Base-by-base conservation (phyloP, 306 rosid species). In the Fagus sylvatica region DNA sequence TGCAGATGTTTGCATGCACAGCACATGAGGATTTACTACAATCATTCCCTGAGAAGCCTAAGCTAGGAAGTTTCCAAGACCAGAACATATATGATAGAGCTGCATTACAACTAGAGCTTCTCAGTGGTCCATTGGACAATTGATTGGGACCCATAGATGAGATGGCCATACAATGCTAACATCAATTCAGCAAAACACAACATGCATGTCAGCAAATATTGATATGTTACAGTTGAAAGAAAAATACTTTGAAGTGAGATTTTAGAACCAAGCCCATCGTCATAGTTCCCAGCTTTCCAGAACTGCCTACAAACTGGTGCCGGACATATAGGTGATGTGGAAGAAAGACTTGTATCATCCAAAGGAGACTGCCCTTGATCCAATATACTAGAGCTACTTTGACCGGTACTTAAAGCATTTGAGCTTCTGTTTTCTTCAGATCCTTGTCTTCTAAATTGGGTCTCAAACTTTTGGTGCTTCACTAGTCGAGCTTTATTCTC, bases 271-370 rank as follows among this genome's bases (percentile, higher is more conserved):
- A 59, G 78, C 36, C 75, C 85, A 33, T 83, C 88, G 73, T 91
- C 84, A 69, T 91, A 91, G 80, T 55, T 86, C 72, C 99, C 99
- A 78, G 97, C 98, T 90, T 91, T 93, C 99, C 99, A 95, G 59
- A 95, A 95, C 49, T 93, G 97, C 55, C 90, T 89, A 73, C 89
- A 83, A 74, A 93, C 53, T 5, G 96, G 97, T 42, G 98, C 93
- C n/a, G 81, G 84, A 80, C 87, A 55, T 48, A 85, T 55, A 64
- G 92, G 69, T 1, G 91, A 87, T 34, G 85, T 73, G 30, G 86
- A 89, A 56, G 93, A 85, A 72, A 88, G 76, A 53, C 87, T 87
- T 0, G 91, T 69, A 71, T 92, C 97, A 84, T 89, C 91, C 34
- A 86, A 59, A 4, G 93, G 88, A 10, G 91, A 86, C 13, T 49